Conservation (phyloP, 495 filamentous ascomycete species). For the Penicillium longicatenatum region DNA sequence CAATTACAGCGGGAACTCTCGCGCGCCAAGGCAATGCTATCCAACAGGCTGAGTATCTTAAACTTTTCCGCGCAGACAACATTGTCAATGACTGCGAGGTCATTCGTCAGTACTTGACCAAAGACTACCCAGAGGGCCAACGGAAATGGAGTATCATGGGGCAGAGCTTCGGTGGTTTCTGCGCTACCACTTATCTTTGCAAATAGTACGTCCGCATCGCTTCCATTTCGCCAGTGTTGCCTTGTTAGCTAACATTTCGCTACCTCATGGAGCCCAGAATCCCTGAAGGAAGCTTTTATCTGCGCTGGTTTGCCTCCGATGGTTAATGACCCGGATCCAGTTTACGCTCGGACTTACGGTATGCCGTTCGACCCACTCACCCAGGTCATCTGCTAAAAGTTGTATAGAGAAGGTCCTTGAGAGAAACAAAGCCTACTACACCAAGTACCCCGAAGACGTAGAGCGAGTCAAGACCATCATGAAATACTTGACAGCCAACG, state of each 20-base stretch:
- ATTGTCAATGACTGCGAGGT: conserved; percentile 90
- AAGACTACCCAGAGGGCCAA: conserved; percentile 66
- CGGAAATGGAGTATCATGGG: conserved; percentile 84
- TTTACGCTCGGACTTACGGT: conserved; percentile 73
- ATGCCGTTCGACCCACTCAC: conserved; percentile 3
- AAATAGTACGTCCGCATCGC: conserved; percentile 53
- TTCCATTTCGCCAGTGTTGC: not conserved
- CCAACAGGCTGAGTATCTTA: conserved; percentile 78
- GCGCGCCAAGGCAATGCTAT: conserved; percentile 61
- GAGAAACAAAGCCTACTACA: conserved; percentile 76
- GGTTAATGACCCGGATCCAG: conserved; percentile 66
- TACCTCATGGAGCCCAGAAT: conserved; percentile 57
- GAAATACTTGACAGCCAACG: conserved; percentile 58
- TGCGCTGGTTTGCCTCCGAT: conserved; percentile 82
- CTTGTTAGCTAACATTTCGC: conserved; percentile 4
- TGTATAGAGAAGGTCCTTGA: conserved; percentile 57
- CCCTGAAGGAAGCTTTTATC: conserved; percentile 78
- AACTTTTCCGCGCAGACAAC: conserved; percentile 84
- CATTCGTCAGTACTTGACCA: conserved; percentile 70
- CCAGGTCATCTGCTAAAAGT: conserved; percentile 7
- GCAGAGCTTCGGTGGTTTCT: conserved; percentile 93
- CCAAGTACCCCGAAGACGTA: conserved; percentile 84
- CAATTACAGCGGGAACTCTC: conserved; percentile 71
- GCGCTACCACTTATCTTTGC: conserved; percentile 76
- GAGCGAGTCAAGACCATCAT: conserved; percentile 66